Percentiles rank a stretch among this genome's conserved stretches.
These are phyloP conservation scores for Neurospora sp. DNA, from an alignment of 495 filamentous ascomycete species.

Conservation along the genomic window DNA sequence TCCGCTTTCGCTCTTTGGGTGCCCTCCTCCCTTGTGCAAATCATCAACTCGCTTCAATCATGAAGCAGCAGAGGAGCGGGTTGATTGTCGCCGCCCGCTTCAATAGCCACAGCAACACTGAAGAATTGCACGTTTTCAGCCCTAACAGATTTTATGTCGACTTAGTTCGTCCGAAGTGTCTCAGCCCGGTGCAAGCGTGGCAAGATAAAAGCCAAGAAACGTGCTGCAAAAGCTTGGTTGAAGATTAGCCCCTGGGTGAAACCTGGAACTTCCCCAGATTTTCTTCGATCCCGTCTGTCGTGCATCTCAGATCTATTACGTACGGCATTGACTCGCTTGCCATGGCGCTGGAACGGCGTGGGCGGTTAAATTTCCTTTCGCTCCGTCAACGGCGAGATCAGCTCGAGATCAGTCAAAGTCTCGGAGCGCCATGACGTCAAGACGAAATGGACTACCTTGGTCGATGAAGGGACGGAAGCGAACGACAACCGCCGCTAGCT, in stretches of 20 bases:
- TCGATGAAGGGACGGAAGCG: background rate
- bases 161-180: background rate
- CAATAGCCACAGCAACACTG: background rate
- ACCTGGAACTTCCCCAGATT: background rate
- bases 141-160: background rate
- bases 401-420: background rate
- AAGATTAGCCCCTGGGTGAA: background rate
- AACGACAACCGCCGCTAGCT: background rate
- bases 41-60: background rate
- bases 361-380: background rate
- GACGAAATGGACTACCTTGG: background rate
- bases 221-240: background rate
- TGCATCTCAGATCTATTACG: background rate
- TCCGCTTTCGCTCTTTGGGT: background rate
- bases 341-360: background rate
- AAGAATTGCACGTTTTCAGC: background rate
- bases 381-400: slow-evolving; percentile 1
- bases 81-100: background rate
- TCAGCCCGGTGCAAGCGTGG: background rate
- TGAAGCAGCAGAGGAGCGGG: background rate
- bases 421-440: slow-evolving; percentile 5
- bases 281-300: background rate
- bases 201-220: background rate
- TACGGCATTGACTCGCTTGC: background rate
- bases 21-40: background rate